A percentile compares a stretch with the other conserved stretches of the same genome.
phyloP scores from a whole-genome alignment of 352 stramenopile genomes.

The Globisporangium perplexum region DNA sequence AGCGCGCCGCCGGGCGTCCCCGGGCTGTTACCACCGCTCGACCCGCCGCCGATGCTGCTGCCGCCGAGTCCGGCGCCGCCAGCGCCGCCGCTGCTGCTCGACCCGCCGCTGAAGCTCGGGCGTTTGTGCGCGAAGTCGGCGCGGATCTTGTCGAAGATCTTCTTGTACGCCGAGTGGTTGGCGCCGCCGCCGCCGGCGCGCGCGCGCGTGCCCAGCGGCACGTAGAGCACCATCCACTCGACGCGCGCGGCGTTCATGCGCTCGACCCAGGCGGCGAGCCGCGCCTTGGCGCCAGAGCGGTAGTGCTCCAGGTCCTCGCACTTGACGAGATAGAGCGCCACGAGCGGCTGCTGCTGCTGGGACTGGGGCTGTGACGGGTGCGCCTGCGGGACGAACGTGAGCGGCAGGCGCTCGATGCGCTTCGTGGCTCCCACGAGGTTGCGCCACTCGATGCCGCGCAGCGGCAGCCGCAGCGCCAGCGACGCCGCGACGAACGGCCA shows the following conservation, averaged over 20 bases:
- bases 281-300: conserved; percentile 36
- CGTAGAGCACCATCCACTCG: conserved; percentile 82
- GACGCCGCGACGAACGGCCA: conserved; percentile 76
- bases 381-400: conserved; percentile 36
- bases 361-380: not conserved
- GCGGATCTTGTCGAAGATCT: conserved; percentile 71
- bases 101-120: conserved; percentile 2
- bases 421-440: conserved; percentile 64
- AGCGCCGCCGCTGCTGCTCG: conserved; percentile 4
- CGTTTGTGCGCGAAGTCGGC: conserved; percentile 58
- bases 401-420: conserved; percentile 24
- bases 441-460: conserved; percentile 76
- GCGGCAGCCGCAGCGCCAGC: conserved; percentile 50
- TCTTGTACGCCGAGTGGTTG: conserved; percentile 61
- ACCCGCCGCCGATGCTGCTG: not conserved
- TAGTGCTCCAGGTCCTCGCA: conserved; percentile 82
- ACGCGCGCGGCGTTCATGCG: conserved; percentile 56
- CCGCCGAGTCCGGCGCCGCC: not conserved
- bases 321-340: conserved; percentile 77
- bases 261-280: conserved; percentile 59
- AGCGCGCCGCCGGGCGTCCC: not conserved
- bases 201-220: conserved; percentile 72
- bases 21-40: not conserved
- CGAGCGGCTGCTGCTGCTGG: conserved; percentile 26
- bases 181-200: conserved; percentile 22